Evolutionary conservation across 306 rosid genomes (phyloP).

Genomic region (Glycine latifolia): DNA sequence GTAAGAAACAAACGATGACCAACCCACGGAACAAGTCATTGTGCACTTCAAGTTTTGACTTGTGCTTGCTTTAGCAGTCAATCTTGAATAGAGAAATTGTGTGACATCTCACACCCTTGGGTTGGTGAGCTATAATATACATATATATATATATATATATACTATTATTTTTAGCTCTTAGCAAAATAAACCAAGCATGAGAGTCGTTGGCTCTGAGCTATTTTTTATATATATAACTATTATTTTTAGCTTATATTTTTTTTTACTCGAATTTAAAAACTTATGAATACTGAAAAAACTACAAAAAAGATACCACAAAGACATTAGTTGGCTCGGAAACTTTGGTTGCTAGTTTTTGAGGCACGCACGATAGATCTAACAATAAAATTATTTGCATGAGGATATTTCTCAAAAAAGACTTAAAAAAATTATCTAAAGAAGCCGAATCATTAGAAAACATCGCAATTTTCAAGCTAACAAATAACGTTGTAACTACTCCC

Average conservation of each 20-base stretch:
- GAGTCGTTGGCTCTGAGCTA: too few relatives aligned
- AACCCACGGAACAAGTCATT: conserved; percentile 38
- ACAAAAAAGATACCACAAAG: not conserved
- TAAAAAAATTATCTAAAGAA: not conserved
- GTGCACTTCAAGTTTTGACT: conserved; percentile 43
- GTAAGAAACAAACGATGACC: conserved; percentile 35
- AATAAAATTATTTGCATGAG: not conserved
- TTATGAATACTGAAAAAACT: not conserved
- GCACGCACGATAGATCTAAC: not conserved
- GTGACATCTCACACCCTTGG: not conserved
- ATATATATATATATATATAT: too few relatives aligned
- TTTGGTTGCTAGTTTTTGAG: not conserved
- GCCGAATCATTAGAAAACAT: not conserved
- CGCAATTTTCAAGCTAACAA: not conserved
- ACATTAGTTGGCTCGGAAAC: not conserved
- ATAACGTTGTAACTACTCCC: too few relatives aligned
- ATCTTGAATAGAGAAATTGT: conserved; percentile 41
- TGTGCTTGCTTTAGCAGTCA: conserved; percentile 42
- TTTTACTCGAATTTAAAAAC: not conserved
- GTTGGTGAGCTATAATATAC: conserved; percentile 35
- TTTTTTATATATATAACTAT: too few relatives aligned
- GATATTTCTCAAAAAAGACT: too few relatives aligned
- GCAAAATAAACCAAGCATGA: too few relatives aligned
- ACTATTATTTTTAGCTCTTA: too few relatives aligned
- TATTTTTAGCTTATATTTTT: too few relatives aligned